These are phyloP conservation scores for Cladosporium sp. DNA, from an alignment of 2,329 filamentous ascomycete genomes.

Conservation along the genomic window DNA sequence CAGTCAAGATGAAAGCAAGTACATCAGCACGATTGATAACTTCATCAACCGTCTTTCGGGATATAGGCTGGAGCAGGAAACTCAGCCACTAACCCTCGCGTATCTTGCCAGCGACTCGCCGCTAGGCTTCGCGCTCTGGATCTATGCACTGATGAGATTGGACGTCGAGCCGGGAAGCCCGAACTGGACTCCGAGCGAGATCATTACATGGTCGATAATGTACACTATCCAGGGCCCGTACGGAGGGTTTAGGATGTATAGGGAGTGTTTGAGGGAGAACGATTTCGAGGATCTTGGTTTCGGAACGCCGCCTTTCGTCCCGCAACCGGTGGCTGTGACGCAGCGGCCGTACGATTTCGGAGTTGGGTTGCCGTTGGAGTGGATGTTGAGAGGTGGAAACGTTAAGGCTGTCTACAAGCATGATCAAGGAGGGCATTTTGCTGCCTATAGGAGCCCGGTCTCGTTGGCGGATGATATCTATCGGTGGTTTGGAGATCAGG, in stretches of 20 bases:
- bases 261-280: slow-evolving; percentile 46
- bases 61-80: not conserved
- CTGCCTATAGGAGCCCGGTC: slow-evolving; percentile 51
- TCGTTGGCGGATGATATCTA: slow-evolving; percentile 47
- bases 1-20: not conserved
- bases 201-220: slow-evolving; percentile 11
- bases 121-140: slow-evolving; percentile 66
- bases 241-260: slow-evolving; percentile 70
- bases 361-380: slow-evolving; percentile 47
- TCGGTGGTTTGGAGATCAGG: slow-evolving; percentile 50
- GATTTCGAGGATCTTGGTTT: slow-evolving; percentile 4
- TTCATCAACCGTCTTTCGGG: not conserved
- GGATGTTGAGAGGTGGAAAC: slow-evolving; percentile 50
- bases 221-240: slow-evolving; percentile 13
- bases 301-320: slow-evolving; percentile 16
- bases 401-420: slow-evolving; percentile 53
- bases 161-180: not conserved
- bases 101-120: slow-evolving; percentile 66
- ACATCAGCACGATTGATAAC: not conserved
- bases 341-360: slow-evolving; percentile 3
- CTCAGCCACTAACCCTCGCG: slow-evolving; percentile 60
- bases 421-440: slow-evolving; percentile 52
- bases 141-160: slow-evolving; percentile 53
- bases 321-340: slow-evolving; percentile 36
- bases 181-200: not conserved